phyloP scores from a whole-genome alignment of 495 filamentous ascomycete species.

The Aspergillus sparsus region DNA sequence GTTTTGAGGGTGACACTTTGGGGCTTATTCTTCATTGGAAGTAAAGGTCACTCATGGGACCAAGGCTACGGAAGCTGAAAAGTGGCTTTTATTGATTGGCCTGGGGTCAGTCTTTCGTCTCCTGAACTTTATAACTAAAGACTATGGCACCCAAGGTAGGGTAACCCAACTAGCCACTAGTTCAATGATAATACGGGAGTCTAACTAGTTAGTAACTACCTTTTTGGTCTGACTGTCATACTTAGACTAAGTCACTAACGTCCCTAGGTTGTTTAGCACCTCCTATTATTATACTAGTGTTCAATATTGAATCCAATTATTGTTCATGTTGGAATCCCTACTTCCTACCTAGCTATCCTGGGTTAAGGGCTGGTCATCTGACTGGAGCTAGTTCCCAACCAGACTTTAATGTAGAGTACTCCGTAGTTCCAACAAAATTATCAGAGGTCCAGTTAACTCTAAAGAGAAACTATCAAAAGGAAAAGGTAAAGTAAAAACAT shows the following conservation, averaged over 20 bases:
- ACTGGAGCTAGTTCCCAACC: background rate
- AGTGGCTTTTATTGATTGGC: slow-evolving; percentile 12
- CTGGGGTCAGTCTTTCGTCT: background rate
- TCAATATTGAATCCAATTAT: background rate
- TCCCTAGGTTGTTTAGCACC: background rate
- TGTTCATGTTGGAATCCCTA: background rate
- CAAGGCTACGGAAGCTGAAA: slow-evolving; percentile 2
- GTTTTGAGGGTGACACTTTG: background rate
- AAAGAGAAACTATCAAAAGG: background rate
- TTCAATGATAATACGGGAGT: too few species aligned
- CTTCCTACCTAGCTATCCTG: too few species aligned
- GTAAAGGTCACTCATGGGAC: background rate
- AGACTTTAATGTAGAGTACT: background rate
- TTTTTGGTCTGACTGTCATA: background rate
- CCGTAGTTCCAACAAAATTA: background rate
- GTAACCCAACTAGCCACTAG: background rate
- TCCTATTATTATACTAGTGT: background rate
- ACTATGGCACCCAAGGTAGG: background rate
- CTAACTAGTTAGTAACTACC: too few species aligned
- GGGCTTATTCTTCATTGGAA: background rate
- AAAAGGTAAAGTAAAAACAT: background rate
- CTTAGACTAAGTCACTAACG: background rate
- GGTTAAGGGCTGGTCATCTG: background rate
- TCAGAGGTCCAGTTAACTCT: background rate
- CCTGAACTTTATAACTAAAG: slow-evolving; percentile 1